These are phyloP conservation scores for Cyberlindnera americana DNA, from an alignment of 805 yeast genomes.

Conservation along the genomic window DNA sequence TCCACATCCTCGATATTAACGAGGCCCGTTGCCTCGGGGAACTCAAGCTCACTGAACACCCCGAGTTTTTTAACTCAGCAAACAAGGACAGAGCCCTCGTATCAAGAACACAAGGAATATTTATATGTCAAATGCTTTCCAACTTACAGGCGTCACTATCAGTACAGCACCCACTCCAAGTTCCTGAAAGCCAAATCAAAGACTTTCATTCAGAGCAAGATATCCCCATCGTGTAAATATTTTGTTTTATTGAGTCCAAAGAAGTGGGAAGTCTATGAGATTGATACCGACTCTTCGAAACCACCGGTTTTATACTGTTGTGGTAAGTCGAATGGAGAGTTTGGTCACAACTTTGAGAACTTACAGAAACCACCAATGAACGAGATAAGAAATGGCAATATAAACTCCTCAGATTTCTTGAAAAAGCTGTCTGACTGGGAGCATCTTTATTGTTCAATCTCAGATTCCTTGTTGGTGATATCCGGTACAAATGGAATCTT, in stretches of 20 bases:
- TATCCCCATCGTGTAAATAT: constrained; percentile 57
- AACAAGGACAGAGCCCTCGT: constrained; percentile 6
- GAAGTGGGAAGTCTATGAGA: constrained; percentile 71
- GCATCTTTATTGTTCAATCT: constrained; percentile 54
- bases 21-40: constrained; percentile 1
- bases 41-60: constrained; percentile 6
- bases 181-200: constrained; percentile 48
- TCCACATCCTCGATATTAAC: constrained; percentile 7
- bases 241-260: constrained; percentile 65
- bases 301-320: constrained; percentile 60
- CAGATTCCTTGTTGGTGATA: constrained; percentile 55
- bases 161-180: constrained; percentile 50
- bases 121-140: constrained; percentile 82
- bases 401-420: constrained; percentile 16
- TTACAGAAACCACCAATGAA: constrained; percentile 28
- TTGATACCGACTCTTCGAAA: constrained; percentile 41
- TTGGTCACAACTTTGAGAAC: constrained; percentile 47
- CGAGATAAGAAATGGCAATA: constrained; percentile 20
- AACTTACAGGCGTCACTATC: constrained; percentile 59
- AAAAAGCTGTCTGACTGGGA: constrained; percentile 49
- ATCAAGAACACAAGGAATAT: constrained; percentile 48
- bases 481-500: constrained; percentile 71
- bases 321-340: constrained; percentile 68
- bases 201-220: constrained; percentile 17
- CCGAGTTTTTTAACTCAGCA: background rate